phyloP scores from a whole-genome alignment of 1,284 basidiomycete genomes.

The Xanthoconium separans region DNA sequence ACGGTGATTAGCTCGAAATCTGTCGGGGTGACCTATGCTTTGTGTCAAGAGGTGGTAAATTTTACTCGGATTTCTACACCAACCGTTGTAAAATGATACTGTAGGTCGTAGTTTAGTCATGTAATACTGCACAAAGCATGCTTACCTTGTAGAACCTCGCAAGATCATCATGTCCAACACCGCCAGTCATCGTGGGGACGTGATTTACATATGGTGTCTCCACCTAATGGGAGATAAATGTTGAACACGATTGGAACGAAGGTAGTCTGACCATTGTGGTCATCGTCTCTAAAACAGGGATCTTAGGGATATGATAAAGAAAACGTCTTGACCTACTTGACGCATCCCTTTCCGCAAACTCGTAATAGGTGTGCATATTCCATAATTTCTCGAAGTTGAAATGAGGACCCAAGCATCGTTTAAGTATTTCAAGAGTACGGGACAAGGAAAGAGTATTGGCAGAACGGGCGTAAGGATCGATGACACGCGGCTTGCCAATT shows the following conservation, averaged over 20 bases:
- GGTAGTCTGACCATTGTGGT: slow-evolving; percentile 38
- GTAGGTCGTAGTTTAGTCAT: background rate
- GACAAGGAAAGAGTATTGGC: slow-evolving; percentile 44
- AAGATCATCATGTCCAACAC: slow-evolving; percentile 40
- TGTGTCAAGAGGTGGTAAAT: slow-evolving; percentile 3
- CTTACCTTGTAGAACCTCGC: slow-evolving; percentile 45
- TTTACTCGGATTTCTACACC: slow-evolving; percentile 2
- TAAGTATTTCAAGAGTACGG: slow-evolving; percentile 40
- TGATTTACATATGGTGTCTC: slow-evolving; percentile 50
- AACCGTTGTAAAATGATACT: slow-evolving; percentile 45
- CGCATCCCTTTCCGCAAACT: slow-evolving; percentile 43
- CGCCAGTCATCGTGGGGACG: slow-evolving; percentile 47
- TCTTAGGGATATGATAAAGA: background rate
- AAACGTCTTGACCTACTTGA: slow-evolving; percentile 31
- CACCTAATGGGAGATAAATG: slow-evolving; percentile 32
- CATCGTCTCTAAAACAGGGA: slow-evolving; percentile 38
- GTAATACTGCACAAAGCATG: background rate
- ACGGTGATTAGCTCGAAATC: slow-evolving; percentile 43
- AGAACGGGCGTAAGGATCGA: slow-evolving; percentile 39
- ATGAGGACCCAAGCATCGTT: slow-evolving; percentile 41
- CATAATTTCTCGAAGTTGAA: slow-evolving; percentile 45
- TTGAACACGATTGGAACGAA: background rate
- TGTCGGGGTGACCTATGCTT: slow-evolving; percentile 40
- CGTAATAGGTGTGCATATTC: slow-evolving; percentile 46
- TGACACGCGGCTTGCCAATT: slow-evolving; percentile 21